Base-by-base conservation (phyloP, 768 basidiomycete genomes). In the Panaeolus papilionaceus region DNA sequence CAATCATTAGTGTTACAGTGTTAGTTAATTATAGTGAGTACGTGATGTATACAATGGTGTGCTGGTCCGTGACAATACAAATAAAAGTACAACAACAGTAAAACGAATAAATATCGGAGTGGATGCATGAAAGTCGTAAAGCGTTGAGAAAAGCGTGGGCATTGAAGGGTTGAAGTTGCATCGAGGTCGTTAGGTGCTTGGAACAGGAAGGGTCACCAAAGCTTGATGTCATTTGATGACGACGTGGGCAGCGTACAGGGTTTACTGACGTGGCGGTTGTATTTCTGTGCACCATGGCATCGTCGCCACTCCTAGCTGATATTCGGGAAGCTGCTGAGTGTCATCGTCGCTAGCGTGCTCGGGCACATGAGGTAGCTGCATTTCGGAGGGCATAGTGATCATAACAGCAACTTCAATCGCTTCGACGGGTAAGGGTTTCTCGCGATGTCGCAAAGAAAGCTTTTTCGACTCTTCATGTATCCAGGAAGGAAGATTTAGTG, bases 371-470 rank as follows among this genome's bases (percentile, higher is more conserved):
- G 40, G 42, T 12, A 62, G 39, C 18, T 64, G 61, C 18, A 42
- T 2, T 33, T 63, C 73, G 8, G 74, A 73, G 7, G 86, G 86
- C 85, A 87, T 86, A 12, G 75, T 76, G 45, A 88, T 79, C 76
- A 87, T 74, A 40, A 86, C 78, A 0, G 79, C 80, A 20, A 87
- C 74, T 61, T 83, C 79, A 18, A 79, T 67, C 12, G 70, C 67
- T 39, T 73, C 70, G 0, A 70, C 67, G 14, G 70, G 49, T 28
- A 63, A 63, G 11, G 58, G 38, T 40, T 66, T 61, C 14, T 47
- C 49, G 5, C 33, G 14, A 11, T 66, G 38, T 42, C 61, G 14
- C 44, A 38, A 18, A 23, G 20, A 44, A 33, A n/a, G 49, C 39
- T 23, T 69, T 62, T 38, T 42, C 38, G 33, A 38, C n/a, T 20